Percentiles rank a stretch among this genome's conserved stretches.
Evolutionary conservation across 108 stramenopile genomes (phyloP).

Genomic region (Cyclotella cryptica): DNA sequence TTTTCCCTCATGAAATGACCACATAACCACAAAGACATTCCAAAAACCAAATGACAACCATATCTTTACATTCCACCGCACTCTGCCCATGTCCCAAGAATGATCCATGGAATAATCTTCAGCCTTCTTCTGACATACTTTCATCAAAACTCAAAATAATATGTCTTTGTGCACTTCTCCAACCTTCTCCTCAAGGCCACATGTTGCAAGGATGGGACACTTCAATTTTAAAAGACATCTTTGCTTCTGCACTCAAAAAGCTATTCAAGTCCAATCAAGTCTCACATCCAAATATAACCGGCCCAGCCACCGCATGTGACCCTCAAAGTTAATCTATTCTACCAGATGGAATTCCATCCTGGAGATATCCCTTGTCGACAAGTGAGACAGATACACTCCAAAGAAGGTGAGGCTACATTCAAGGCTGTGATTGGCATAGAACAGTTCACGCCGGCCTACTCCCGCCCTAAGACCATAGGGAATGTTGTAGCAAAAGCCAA

Average conservation of each 20-base stretch:
- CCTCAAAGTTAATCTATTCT: background rate
- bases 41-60: too few species aligned
- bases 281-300: background rate
- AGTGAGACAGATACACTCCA: background rate
- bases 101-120: conserved; percentile 16
- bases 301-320: background rate
- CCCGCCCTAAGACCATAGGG: conserved; percentile 5
- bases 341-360: background rate
- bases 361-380: background rate
- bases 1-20: too few species aligned
- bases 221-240: too few species aligned
- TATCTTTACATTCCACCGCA: too few species aligned
- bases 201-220: background rate
- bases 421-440: background rate
- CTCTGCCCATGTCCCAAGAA: too few species aligned
- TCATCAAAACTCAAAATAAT: conserved; percentile 6
- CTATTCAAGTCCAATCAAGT: background rate
- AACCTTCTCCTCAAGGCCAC: background rate
- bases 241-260: background rate
- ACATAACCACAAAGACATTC: too few species aligned
- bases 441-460: background rate
- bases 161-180: background rate
- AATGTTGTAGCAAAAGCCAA: background rate
- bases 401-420: background rate
- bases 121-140: conserved; percentile 19